Evolutionary conservation across 2,329 filamentous ascomycete species (phyloP).

Genomic region (Akanthomyces muscarius): DNA sequence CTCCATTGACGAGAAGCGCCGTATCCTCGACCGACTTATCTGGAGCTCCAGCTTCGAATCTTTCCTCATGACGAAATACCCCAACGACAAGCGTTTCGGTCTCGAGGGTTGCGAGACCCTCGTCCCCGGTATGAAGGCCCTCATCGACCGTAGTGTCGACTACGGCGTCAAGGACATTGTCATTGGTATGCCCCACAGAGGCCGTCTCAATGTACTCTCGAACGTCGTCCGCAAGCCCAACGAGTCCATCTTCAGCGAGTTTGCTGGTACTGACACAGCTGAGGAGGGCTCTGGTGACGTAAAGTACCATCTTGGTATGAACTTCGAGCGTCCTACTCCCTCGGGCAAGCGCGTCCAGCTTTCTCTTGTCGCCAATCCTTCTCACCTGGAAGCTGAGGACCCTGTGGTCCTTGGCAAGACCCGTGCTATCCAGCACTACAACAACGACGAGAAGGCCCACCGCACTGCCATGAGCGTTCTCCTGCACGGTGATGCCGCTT

Average conservation of each 20-base stretch:
- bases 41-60: constrained; percentile 98
- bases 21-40: constrained; percentile 94
- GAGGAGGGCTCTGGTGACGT: constrained; percentile 97
- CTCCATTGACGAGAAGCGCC: constrained; percentile 95
- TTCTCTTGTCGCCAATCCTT: constrained; percentile 96
- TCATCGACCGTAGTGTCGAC: constrained; percentile 97
- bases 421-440: constrained; percentile 97
- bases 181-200: constrained; percentile 99
- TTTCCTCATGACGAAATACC: constrained; percentile 95
- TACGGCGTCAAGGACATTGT: constrained; percentile 99
- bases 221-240: constrained; percentile 99
- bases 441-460: constrained; percentile 89
- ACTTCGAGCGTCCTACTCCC: constrained; percentile 96
- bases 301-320: constrained; percentile 99
- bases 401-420: constrained; percentile 97
- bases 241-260: constrained; percentile 99
- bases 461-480: constrained; percentile 91
- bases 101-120: constrained; percentile 95
- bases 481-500: constrained; percentile 94
- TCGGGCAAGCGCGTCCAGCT: constrained; percentile 99
- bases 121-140: constrained; percentile 97
- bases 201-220: constrained; percentile 93
- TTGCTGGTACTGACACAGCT: constrained; percentile 80
- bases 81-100: constrained; percentile 99
- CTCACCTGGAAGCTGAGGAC: constrained; percentile 96